These are phyloP conservation scores for Meyerozyma sp. DNA, from an alignment of 1,139 yeast species.

Conservation along the genomic window DNA sequence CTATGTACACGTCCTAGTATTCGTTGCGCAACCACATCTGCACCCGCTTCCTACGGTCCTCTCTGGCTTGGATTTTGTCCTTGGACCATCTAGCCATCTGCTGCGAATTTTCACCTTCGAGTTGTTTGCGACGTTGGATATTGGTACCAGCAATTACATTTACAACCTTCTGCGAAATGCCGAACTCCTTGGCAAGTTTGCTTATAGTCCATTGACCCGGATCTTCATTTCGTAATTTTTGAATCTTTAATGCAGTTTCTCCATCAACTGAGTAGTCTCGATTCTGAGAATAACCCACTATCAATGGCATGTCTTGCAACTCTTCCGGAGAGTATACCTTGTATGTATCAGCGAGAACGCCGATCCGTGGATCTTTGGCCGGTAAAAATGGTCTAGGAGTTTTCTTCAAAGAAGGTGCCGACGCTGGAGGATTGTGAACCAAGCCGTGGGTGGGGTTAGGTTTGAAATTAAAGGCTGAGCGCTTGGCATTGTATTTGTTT, in stretches of 20 bases:
- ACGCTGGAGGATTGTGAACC: constrained; percentile 35
- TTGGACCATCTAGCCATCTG: constrained; percentile 29
- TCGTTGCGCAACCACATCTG: constrained; percentile 62
- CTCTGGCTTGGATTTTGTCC: constrained; percentile 37
- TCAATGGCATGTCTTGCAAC: constrained; percentile 51
- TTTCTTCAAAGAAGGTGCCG: constrained; percentile 20
- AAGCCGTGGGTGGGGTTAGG: constrained; percentile 37
- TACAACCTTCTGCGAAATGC: constrained; percentile 22
- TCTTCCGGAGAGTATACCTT: constrained; percentile 32
- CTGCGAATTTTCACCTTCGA: constrained; percentile 8
- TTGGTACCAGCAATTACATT: constrained; percentile 21
- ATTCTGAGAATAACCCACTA: constrained; percentile 27
- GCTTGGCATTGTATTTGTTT: constrained; percentile 32
- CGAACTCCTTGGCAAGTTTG: constrained; percentile 60
- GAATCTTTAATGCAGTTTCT: constrained; percentile 58
- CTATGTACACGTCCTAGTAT: constrained; percentile 11
- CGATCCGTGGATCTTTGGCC: constrained; percentile 50
- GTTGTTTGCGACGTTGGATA: constrained; percentile 10
- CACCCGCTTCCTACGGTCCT: constrained; percentile 53
- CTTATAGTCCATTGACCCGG: constrained; percentile 65
- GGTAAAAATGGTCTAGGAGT: constrained; percentile 80
- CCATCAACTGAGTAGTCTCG: constrained; percentile 59
- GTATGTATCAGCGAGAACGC: constrained; percentile 18
- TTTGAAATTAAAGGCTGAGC: constrained; percentile 41
- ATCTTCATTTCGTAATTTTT: constrained; percentile 52